Evolutionary conservation across 2,329 filamentous ascomycete genomes (phyloP).

Genomic region (Fusarium nelsonii): DNA sequence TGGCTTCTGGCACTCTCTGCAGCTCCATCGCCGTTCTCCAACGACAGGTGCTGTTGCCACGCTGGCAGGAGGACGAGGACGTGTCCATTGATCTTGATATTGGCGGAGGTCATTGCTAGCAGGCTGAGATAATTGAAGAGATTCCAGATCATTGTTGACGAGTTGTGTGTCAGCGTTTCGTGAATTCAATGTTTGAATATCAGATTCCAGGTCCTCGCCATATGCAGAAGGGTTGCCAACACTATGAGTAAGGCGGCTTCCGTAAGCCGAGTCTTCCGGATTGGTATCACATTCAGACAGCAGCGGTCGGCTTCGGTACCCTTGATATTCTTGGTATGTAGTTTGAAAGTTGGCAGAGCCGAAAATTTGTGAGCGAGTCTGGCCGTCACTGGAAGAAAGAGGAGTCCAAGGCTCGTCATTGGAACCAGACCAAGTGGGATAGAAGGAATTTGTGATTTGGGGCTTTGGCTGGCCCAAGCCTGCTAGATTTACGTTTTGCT

Average conservation of each 20-base stretch:
- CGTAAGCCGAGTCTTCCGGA: conserved; percentile 63
- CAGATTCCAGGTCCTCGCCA: conserved; percentile 58
- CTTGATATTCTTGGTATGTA: conserved; percentile 41
- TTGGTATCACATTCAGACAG: conserved; percentile 58
- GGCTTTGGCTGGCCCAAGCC: conserved; percentile 16
- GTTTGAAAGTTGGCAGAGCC: conserved; percentile 28
- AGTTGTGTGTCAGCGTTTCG: conserved; percentile 32
- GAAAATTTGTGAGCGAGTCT: conserved; percentile 45
- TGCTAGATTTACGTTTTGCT: conserved; percentile 23
- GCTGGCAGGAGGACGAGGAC: conserved; percentile 29
- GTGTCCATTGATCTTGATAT: conserved; percentile 30
- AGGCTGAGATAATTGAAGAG: conserved; percentile 44
- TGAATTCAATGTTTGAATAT: conserved; percentile 52
- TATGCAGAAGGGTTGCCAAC: conserved; percentile 59
- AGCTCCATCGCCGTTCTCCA: conserved; percentile 48
- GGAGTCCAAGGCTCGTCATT: conserved; percentile 61
- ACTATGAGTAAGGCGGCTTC: conserved; percentile 57
- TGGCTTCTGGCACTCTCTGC: conserved; percentile 55
- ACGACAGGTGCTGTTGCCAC: conserved; percentile 32
- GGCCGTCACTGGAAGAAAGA: conserved; percentile 48
- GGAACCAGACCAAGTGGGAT: conserved; percentile 43
- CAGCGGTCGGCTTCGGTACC: conserved; percentile 46
- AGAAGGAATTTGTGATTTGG: conserved; percentile 17
- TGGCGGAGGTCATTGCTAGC: not conserved
- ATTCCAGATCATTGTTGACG: conserved; percentile 52